These are phyloP conservation scores for Sextonia rubra DNA, from an alignment of 164 flowering plant genomes.

Conservation along the genomic window DNA sequence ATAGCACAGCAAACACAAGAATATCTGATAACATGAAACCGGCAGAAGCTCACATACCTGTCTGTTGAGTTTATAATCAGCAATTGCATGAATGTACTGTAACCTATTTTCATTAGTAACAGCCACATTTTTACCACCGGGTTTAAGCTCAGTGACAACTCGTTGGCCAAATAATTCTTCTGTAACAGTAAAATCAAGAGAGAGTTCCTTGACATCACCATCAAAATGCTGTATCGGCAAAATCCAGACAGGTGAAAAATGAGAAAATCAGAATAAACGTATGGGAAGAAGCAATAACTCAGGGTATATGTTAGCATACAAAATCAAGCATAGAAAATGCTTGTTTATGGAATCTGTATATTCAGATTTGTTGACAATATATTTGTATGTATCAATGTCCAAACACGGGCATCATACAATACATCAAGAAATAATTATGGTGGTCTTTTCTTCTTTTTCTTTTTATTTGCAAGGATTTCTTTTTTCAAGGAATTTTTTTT, in stretches of 20 bases:
- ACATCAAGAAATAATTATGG: neutral
- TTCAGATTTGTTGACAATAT: no score
- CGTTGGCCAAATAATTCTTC: conserved; percentile 77
- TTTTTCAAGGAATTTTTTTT: no score
- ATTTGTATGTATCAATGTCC: neutral
- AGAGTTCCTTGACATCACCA: conserved; percentile 84
- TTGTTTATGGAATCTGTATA: no score
- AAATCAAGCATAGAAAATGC: neutral
- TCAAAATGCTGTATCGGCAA: conserved; percentile 62
- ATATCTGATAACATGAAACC: neutral
- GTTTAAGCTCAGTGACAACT: conserved; percentile 73
- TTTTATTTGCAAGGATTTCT: no score
- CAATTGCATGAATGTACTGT: conserved; percentile 95
- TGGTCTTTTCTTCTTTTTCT: neutral
- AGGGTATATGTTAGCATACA: neutral
- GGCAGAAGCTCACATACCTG: conserved; percentile 44
- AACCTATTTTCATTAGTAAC: conserved; percentile 95
- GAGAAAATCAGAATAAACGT: neutral
- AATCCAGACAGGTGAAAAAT: neutral
- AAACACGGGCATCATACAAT: neutral
- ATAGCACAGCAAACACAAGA: neutral
- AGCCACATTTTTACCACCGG: conserved; percentile 77
- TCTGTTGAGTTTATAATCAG: conserved; percentile 92
- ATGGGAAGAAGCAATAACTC: neutral
- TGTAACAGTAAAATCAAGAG: conserved; percentile 88